Conservation (phyloP, 345 rosid species). For the Eucalyptus curtisii region DNA sequence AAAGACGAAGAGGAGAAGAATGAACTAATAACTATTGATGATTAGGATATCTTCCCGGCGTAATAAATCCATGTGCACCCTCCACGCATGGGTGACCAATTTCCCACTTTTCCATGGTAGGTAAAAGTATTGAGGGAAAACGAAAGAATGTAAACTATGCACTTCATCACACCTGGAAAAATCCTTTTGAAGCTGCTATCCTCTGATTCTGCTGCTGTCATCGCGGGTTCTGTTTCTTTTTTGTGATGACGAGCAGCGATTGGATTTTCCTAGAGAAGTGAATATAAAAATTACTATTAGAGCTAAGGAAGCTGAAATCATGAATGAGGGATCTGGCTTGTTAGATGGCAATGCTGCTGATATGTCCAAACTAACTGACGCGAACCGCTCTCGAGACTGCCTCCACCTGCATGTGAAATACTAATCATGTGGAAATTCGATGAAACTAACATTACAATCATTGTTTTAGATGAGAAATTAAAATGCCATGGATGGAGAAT, state of each 20-base stretch:
- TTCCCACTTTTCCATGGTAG: not conserved
- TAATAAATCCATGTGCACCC: not conserved
- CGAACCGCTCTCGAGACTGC: conserved; percentile 45
- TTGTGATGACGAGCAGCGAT: not conserved
- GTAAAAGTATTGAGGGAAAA: not conserved
- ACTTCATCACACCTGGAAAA: not conserved
- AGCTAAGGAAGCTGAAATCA: conserved; percentile 13
- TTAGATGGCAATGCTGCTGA: conserved; percentile 5
- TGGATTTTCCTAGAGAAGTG: not conserved
- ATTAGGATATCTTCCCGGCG: not conserved
- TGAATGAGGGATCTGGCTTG: conserved; percentile 13
- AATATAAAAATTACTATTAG: not conserved
- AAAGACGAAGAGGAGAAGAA: not conserved
- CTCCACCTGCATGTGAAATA: conserved; percentile 22
- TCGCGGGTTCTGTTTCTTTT: not conserved
- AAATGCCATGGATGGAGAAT: not conserved
- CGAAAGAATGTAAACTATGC: not conserved
- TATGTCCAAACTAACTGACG: conserved; percentile 29
- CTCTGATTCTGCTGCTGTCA: not conserved
- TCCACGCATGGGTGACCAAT: not conserved
- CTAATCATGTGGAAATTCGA: not conserved
- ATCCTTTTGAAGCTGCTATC: not conserved
- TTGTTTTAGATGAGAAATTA: not conserved
- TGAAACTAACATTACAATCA: not conserved
- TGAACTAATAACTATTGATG: not conserved